Percentiles rank a stretch among this genome's conserved stretches.
Conservation (phyloP, 1,284 basidiomycete species). For the Ustilago curta region DNA sequence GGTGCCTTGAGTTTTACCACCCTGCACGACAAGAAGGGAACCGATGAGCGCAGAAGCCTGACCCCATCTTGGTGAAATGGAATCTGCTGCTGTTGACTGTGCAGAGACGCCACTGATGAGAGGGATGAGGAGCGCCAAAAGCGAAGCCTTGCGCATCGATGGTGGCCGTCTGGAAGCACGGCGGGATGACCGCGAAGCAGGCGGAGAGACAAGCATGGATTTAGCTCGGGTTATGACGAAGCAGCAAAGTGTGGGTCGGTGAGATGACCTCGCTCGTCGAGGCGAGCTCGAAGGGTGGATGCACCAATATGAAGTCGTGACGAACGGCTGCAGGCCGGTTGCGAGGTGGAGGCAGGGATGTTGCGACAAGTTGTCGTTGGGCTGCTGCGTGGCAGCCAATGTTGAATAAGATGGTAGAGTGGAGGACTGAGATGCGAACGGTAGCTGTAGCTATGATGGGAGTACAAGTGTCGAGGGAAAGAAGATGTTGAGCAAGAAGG, state of each 20-base stretch:
- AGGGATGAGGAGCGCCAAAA: slow-evolving; percentile 8
- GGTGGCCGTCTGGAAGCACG: neutral
- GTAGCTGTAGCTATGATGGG: slow-evolving; percentile 1
- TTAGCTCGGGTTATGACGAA: neutral
- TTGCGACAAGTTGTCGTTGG: neutral
- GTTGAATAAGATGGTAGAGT: neutral
- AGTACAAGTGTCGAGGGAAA: slow-evolving; percentile 2
- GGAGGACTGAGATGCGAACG: neutral
- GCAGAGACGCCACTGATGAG: slow-evolving; percentile 19
- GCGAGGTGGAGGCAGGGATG: slow-evolving; percentile 15
- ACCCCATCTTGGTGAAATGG: slow-evolving; percentile 53
- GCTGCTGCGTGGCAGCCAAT: neutral
- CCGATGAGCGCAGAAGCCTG: slow-evolving; percentile 56
- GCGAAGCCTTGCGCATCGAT: neutral
- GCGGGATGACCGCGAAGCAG: slow-evolving; percentile 1
- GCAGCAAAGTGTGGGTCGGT: neutral
- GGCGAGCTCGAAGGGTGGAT: slow-evolving; percentile 23
- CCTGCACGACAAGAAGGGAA: slow-evolving; percentile 56
- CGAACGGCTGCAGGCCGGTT: slow-evolving; percentile 31
- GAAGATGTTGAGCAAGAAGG: slow-evolving; percentile 2
- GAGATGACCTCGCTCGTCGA: slow-evolving; percentile 36
- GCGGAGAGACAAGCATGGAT: slow-evolving; percentile 6
- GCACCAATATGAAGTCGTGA: slow-evolving; percentile 41
- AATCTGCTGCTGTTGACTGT: slow-evolving; percentile 5
- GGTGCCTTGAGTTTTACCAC: slow-evolving; percentile 61